phyloP scores from a whole-genome alignment of 129 eudicot species.

The Ambrosia artemisiifolia region DNA sequence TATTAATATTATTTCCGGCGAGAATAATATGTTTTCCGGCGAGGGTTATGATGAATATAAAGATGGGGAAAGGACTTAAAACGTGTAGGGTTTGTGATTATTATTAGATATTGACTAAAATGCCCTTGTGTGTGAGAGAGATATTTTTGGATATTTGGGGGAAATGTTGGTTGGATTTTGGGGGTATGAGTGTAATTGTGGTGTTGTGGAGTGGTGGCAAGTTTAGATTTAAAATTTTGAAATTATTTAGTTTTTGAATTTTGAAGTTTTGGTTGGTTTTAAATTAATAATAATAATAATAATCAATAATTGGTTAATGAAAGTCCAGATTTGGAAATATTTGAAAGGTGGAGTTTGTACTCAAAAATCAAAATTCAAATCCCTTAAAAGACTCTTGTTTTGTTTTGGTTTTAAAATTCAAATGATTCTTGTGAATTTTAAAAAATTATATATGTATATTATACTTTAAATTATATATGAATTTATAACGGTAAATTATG shows the following conservation, averaged over 20 bases:
- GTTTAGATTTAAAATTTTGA: background rate
- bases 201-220: slow-evolving; percentile 4
- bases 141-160: background rate
- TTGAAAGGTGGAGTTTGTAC: background rate
- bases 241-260: background rate
- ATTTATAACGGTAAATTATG: no score
- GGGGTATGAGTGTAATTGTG: slow-evolving; percentile 12
- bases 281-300: background rate
- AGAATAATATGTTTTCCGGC: slow-evolving; percentile 3
- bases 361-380: slow-evolving; percentile 11
- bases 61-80: background rate
- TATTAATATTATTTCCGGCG: background rate
- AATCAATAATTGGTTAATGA: background rate
- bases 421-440: background rate
- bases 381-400: background rate
- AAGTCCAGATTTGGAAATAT: slow-evolving; percentile 4
- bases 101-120: background rate
- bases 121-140: background rate
- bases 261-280: background rate
- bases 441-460: no score
- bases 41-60: slow-evolving; percentile 14
- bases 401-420: background rate
- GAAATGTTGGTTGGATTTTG: background rate
- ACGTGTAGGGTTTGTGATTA: background rate
- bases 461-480: no score